These are phyloP conservation scores for Zasmidium citrigriseum DNA, from an alignment of 2,329 filamentous ascomycete species.

Conservation along the genomic window DNA sequence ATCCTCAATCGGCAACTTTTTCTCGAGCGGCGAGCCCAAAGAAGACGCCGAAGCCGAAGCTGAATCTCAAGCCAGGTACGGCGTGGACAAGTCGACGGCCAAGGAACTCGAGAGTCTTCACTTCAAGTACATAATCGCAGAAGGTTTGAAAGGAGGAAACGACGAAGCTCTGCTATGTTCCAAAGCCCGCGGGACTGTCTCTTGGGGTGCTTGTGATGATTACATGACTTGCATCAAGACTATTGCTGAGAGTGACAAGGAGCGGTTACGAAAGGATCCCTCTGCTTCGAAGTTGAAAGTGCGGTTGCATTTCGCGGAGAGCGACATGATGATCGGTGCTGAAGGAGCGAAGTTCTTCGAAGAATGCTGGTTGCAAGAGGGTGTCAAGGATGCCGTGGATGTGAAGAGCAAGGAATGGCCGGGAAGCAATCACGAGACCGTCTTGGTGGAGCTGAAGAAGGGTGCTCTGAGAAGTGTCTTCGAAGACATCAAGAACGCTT, in stretches of 20 bases:
- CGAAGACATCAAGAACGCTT: constrained; percentile 11
- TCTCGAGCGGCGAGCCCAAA: constrained; percentile 10
- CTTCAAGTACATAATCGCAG: constrained; percentile 29
- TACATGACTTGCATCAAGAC: constrained; percentile 32
- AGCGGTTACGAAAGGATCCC: constrained; percentile 3
- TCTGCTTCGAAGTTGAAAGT: constrained; percentile 29
- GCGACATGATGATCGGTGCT: constrained; percentile 46
- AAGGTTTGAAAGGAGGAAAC: constrained; percentile 38
- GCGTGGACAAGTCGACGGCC: constrained; percentile 25
- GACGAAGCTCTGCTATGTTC: constrained; percentile 41
- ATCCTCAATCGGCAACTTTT: constrained; percentile 21
- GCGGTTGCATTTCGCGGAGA: constrained; percentile 38
- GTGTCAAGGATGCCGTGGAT: constrained; percentile 34
- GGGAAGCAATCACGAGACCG: constrained; percentile 44
- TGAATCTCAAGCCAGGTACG: constrained; percentile 28
- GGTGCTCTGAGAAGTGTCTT: constrained; percentile 28
- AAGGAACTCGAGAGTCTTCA: constrained; percentile 23
- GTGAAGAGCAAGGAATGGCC: constrained; percentile 35
- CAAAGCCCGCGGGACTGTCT: constrained; percentile 5
- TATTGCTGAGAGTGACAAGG: constrained; percentile 21
- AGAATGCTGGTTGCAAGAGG: constrained; percentile 39
- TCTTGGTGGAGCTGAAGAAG: constrained; percentile 26
- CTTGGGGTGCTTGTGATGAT: constrained; percentile 40
- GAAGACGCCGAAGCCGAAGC: constrained; percentile 1
- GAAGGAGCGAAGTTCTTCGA: constrained; percentile 47